Evolutionary conservation across 805 yeast genomes (phyloP).

Genomic region (Vanderwaltozyma polyspora): DNA sequence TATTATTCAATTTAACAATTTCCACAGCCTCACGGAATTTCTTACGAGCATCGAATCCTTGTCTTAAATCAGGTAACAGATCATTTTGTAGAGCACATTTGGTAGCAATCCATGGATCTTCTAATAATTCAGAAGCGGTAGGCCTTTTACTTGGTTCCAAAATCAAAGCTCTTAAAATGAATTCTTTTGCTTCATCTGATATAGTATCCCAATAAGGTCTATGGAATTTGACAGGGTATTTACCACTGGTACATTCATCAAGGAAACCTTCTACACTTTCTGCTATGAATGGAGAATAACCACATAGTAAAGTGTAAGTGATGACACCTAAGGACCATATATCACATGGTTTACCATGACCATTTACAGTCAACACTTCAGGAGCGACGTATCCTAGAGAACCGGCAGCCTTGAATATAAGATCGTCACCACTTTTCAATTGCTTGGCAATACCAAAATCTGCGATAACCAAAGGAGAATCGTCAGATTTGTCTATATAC

Average conservation of each 20-base stretch:
- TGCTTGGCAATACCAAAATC: slow-evolving; percentile 93
- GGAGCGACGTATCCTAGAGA: slow-evolving; percentile 97
- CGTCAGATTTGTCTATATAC: slow-evolving; percentile 45
- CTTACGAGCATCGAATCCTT: slow-evolving; percentile 72
- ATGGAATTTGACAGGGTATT: slow-evolving; percentile 73
- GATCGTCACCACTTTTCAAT: slow-evolving; percentile 47
- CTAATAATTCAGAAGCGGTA: slow-evolving; percentile 50
- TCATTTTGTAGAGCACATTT: slow-evolving; percentile 43
- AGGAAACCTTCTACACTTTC: slow-evolving; percentile 75
- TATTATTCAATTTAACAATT: slow-evolving; percentile 68
- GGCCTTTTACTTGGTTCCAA: slow-evolving; percentile 59
- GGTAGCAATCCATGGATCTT: slow-evolving; percentile 65
- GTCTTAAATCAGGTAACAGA: slow-evolving; percentile 69
- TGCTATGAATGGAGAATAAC: slow-evolving; percentile 84
- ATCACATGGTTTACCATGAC: slow-evolving; percentile 94
- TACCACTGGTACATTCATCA: slow-evolving; percentile 59
- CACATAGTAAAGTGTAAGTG: slow-evolving; percentile 79
- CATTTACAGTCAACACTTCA: slow-evolving; percentile 68
- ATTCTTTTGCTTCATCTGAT: slow-evolving; percentile 67
- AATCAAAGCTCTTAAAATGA: slow-evolving; percentile 60
- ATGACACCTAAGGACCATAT: slow-evolving; percentile 94
- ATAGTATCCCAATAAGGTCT: slow-evolving; percentile 77
- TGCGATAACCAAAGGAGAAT: slow-evolving; percentile 73
- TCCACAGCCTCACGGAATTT: slow-evolving; percentile 82
- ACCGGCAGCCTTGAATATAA: slow-evolving; percentile 68